phyloP scores from a whole-genome alignment of 2,329 filamentous ascomycete species.

The Pseudogymnoascus sp. region DNA sequence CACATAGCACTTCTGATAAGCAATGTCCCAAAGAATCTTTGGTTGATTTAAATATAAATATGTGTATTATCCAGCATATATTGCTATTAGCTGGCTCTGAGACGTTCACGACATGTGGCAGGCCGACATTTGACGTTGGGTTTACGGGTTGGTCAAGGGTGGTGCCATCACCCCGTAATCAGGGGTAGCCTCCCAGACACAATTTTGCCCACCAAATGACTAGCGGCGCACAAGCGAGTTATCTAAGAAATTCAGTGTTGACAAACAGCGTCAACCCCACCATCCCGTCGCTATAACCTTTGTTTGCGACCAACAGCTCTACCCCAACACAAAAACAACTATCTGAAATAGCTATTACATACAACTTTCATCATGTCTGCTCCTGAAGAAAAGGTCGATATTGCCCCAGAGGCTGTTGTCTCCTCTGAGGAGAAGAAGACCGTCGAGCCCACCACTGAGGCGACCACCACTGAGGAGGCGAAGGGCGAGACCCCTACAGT shows the following conservation, averaged over 20 bases:
- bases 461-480: conserved; percentile 32
- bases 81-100: background rate
- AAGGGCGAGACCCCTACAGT: conserved; percentile 15
- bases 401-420: conserved; percentile 30
- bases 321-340: conserved; percentile 9
- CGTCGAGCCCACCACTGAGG: conserved; percentile 22
- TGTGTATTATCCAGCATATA: background rate
- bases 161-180: background rate
- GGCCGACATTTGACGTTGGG: background rate
- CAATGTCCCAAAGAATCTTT: background rate
- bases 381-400: conserved; percentile 12
- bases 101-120: background rate
- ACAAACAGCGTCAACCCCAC: conserved; percentile 10
- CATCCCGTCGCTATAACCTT: conserved; percentile 7
- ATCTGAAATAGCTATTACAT: conserved; percentile 9
- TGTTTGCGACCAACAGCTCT: conserved; percentile 9
- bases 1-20: background rate
- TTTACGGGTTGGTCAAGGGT: background rate
- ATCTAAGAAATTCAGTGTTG: conserved; percentile 10
- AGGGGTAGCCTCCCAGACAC: conserved; percentile 1
- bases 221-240: conserved; percentile 7
- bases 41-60: background rate
- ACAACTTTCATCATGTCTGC: conserved; percentile 17
- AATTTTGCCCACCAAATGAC: conserved; percentile 6
- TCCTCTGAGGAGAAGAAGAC: conserved; percentile 39